Base-by-base conservation (phyloP, 257 asterid species). In the Anisodus acutangulus region DNA sequence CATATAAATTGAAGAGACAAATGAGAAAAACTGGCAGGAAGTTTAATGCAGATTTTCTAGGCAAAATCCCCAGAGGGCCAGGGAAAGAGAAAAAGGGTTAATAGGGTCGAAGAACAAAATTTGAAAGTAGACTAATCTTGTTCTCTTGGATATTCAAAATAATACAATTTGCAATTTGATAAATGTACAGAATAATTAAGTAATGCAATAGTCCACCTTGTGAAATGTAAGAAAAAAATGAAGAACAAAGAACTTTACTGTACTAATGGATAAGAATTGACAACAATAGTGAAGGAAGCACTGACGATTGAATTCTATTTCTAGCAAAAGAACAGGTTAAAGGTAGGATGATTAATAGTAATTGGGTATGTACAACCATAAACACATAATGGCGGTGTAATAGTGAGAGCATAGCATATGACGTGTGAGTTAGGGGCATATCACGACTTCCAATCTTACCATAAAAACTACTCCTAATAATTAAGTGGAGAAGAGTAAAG, bases 1-100 rank as follows among this genome's bases (percentile, higher is more conserved):
- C 91, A 4, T 58, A 84, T 11, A 66, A 70, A 83, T 10, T 86
- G 19, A 85, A 64, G 84, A 45, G 78, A 68, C 71, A 63, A 49
- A 84, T 88, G 85, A 88, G 51, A 85, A 89, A 82, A 70, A 59
- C 72, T 54, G 88, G 69, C 82, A 84, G 35, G 80, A 89, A 89
- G 79, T 80, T 92, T 22, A 90, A 87, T 67, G 86, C 87, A 47
- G 87, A 90, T 39, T 81, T 86, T 84, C 80, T 89, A 3, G 86
- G 81, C 4, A 91, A 87, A 79, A 90, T 92, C 59, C 95, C 95
- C 19, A 82, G 86, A 26, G 92, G 88, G 9, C 85, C 88, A 51
- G 60, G 55, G 5, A 92, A 84, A 55, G 84, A 85, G 26, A 87
- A 81, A 41, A 88, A 90, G 55, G 53, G 8, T 16, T 26, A 55